Percentiles rank a stretch among this genome's conserved stretches.
Conservation (phyloP, 441 rosid species). For the Geranium incanum region DNA sequence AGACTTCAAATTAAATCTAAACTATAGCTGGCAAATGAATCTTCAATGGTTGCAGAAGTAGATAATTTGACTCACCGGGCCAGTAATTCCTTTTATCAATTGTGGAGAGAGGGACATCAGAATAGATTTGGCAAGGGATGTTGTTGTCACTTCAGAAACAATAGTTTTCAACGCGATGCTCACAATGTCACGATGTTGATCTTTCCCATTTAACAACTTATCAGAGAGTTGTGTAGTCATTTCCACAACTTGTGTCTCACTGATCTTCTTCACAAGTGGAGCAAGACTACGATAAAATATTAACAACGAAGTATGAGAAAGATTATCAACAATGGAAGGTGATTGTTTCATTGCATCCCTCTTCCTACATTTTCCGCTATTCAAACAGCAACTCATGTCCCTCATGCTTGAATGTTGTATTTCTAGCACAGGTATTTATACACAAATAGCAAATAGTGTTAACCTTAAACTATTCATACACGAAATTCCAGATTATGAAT, state of each 20-base stretch:
- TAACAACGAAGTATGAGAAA: slow-evolving; percentile 8
- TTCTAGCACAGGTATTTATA: not conserved
- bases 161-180: slow-evolving; percentile 94
- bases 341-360: not conserved
- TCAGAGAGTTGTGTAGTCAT: slow-evolving; percentile 72
- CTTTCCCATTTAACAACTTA: slow-evolving; percentile 78
- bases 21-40: not conserved
- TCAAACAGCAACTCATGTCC: not conserved
- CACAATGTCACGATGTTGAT: slow-evolving; percentile 91
- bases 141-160: slow-evolving; percentile 58
- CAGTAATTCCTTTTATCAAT: slow-evolving; percentile 72
- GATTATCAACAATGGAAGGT: not conserved
- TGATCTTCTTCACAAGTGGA: slow-evolving; percentile 87
- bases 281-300: slow-evolving; percentile 66
- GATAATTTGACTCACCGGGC: slow-evolving; percentile 42
- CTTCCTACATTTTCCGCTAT: not conserved
- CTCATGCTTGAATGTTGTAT: slow-evolving; percentile 7
- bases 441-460: not conserved
- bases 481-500: not conserved
- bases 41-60: not conserved
- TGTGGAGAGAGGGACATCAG: slow-evolving; percentile 58
- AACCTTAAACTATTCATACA: not conserved
- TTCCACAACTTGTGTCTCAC: slow-evolving; percentile 67
- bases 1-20: not conserved
- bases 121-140: slow-evolving; percentile 68